Evolutionary conservation across 768 basidiomycete genomes (phyloP).

Genomic region (Agaricus subrufescens): DNA sequence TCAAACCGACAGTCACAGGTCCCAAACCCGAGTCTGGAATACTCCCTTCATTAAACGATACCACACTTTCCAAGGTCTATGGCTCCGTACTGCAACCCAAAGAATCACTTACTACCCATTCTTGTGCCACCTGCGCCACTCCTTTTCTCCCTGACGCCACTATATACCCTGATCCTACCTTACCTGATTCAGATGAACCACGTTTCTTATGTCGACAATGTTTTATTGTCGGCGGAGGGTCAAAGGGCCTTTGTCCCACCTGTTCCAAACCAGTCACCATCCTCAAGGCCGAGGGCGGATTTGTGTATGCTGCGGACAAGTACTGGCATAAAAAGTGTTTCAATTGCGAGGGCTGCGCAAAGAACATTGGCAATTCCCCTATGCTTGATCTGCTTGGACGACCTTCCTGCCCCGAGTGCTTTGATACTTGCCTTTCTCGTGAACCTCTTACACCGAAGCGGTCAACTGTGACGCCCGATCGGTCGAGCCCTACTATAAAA

Average conservation of each 20-base stretch:
- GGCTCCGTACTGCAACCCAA: slow-evolving; percentile 80
- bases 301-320: slow-evolving; percentile 62
- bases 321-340: slow-evolving; percentile 86
- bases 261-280: slow-evolving; percentile 71
- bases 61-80: slow-evolving; percentile 75
- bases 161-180: slow-evolving; percentile 72
- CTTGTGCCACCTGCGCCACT: slow-evolving; percentile 60
- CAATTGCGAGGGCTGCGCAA: slow-evolving; percentile 66
- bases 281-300: slow-evolving; percentile 73
- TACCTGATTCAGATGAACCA: slow-evolving; percentile 26
- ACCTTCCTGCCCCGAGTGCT: slow-evolving; percentile 77
- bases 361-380: slow-evolving; percentile 67
- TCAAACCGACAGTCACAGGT: slow-evolving; percentile 48
- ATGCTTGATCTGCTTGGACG: slow-evolving; percentile 82
- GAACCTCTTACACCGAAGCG: slow-evolving; percentile 42
- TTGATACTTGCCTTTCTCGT: slow-evolving; percentile 67
- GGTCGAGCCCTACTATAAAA: slow-evolving; percentile 23
- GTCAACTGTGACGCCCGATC: slow-evolving; percentile 25
- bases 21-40: slow-evolving; percentile 56
- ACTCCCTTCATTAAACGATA: slow-evolving; percentile 51
- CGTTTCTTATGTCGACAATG: slow-evolving; percentile 74
- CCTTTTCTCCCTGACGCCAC: slow-evolving; percentile 79
- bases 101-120: slow-evolving; percentile 64
- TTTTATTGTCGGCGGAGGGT: slow-evolving; percentile 68
- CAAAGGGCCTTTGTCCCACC: slow-evolving; percentile 65